Conservation (phyloP, 2,329 filamentous ascomycete species). For the Gremmenia infestans region DNA sequence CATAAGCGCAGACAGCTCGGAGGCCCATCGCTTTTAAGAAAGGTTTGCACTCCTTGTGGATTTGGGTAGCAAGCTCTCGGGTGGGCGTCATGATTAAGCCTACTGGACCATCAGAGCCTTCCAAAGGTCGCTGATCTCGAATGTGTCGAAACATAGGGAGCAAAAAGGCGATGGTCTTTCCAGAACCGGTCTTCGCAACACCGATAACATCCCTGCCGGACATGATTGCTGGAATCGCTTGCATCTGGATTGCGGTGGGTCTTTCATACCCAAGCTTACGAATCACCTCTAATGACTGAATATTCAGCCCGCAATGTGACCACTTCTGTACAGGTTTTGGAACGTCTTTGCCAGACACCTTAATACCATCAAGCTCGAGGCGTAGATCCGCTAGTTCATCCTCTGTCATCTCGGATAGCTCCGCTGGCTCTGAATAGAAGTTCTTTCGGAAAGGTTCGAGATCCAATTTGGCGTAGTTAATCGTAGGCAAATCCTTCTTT, state of each 20-base stretch:
- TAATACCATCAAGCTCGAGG: conserved; percentile 89
- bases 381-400: conserved; percentile 78
- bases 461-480: conserved; percentile 83
- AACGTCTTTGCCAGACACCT: conserved; percentile 80
- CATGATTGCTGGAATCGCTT: conserved; percentile 93
- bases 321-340: conserved; percentile 95
- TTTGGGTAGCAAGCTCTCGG: conserved; percentile 87
- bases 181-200: conserved; percentile 95
- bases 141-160: conserved; percentile 98
- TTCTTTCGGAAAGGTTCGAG: conserved; percentile 85
- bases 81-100: conserved; percentile 90
- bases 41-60: conserved; percentile 89
- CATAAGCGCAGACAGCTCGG: conserved; percentile 86
- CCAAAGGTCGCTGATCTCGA: conserved; percentile 81
- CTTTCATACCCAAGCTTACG: conserved; percentile 76
- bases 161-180: conserved; percentile 93
- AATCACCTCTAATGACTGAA: conserved; percentile 82
- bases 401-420: conserved; percentile 77
- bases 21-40: conserved; percentile 84
- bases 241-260: conserved; percentile 90
- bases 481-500: conserved; percentile 88
- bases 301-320: conserved; percentile 88
- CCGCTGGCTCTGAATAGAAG: conserved; percentile 88
- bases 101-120: conserved; percentile 81
- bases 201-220: conserved; percentile 93